phyloP scores from a whole-genome alignment of 2,329 filamentous ascomycete species.

The Zymoseptoria tritici region DNA sequence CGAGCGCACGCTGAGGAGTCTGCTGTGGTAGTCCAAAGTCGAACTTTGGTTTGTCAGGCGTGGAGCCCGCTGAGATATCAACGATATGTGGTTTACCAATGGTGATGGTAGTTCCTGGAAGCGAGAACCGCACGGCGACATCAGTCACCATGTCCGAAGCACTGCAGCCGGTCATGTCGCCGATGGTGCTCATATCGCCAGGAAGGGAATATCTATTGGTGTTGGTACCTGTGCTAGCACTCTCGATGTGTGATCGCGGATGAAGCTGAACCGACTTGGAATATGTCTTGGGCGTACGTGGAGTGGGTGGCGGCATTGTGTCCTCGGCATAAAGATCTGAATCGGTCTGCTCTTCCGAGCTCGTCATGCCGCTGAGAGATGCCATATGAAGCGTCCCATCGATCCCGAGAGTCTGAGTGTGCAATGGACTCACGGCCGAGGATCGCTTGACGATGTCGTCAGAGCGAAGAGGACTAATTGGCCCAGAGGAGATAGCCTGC shows the following conservation, averaged over 20 bases:
- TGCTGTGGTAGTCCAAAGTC: conserved; percentile 13
- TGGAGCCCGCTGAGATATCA: conserved; percentile 24
- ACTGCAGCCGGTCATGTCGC: conserved; percentile 25
- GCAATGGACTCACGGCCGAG: conserved; percentile 30
- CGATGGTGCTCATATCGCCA: conserved; percentile 26
- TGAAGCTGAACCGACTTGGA: conserved; percentile 29
- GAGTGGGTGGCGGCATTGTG: conserved; percentile 20
- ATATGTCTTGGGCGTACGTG: conserved; percentile 26
- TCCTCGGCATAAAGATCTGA: conserved; percentile 13
- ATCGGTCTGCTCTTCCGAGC: conserved; percentile 1
- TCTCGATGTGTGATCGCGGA: conserved; percentile 15
- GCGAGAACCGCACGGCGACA: conserved; percentile 32
- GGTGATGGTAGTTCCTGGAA: conserved; percentile 31
- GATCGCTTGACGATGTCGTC: conserved; percentile 23
- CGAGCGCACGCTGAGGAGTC: conserved; percentile 9
- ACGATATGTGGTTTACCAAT: conserved; percentile 30
- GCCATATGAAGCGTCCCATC: conserved; percentile 22
- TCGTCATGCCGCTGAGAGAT: conserved; percentile 7
- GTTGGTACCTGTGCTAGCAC: conserved; percentile 16
- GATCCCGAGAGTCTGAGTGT: conserved; percentile 25
- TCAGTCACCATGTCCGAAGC: conserved; percentile 31
- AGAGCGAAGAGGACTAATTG: conserved; percentile 27
- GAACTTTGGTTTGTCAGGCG: conserved; percentile 21
- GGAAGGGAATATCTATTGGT: conserved; percentile 27
- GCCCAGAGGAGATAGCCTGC: conserved; percentile 7